Evolutionary conservation across 805 yeast genomes (phyloP).

Genomic region (Brettanomyces anomalus): DNA sequence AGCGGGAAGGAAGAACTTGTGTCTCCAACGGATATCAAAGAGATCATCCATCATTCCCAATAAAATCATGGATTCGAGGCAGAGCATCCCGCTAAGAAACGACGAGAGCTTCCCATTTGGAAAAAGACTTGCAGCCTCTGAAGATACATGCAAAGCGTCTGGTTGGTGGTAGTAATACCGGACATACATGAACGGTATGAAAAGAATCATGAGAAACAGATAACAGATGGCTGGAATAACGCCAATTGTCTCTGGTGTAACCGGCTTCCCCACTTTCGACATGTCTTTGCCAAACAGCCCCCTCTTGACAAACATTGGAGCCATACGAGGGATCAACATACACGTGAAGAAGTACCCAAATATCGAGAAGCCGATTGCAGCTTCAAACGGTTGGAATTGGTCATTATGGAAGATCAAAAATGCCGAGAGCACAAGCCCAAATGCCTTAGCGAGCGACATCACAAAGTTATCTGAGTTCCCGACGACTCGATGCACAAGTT

Average conservation of each 20-base stretch:
- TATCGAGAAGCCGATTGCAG: slow-evolving; percentile 60
- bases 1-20: slow-evolving; percentile 92
- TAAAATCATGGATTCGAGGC: slow-evolving; percentile 74
- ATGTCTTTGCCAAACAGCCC: slow-evolving; percentile 86
- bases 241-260: slow-evolving; percentile 90
- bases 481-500: no score
- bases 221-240: slow-evolving; percentile 77
- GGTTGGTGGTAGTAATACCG: slow-evolving; percentile 49
- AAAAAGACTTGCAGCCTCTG: slow-evolving; percentile 29
- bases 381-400: slow-evolving; percentile 36
- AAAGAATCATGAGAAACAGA: slow-evolving; percentile 68
- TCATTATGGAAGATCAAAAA: slow-evolving; percentile 7
- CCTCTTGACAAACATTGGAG: slow-evolving; percentile 55
- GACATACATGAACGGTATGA: slow-evolving; percentile 83
- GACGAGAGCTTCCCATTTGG: slow-evolving; percentile 82
- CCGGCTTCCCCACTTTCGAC: slow-evolving; percentile 65
- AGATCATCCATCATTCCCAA: slow-evolving; percentile 90
- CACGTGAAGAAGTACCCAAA: slow-evolving; percentile 56
- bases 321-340: slow-evolving; percentile 59
- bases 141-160: slow-evolving; percentile 14
- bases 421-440: slow-evolving; percentile 3
- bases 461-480: no score
- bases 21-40: slow-evolving; percentile 95
- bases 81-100: slow-evolving; percentile 75
- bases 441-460: background rate